Evolutionary conservation across 1,284 basidiomycete species (phyloP), one percentile per base, ranked within the genome.

Genomic region (Porodaedalea pini): DNA sequence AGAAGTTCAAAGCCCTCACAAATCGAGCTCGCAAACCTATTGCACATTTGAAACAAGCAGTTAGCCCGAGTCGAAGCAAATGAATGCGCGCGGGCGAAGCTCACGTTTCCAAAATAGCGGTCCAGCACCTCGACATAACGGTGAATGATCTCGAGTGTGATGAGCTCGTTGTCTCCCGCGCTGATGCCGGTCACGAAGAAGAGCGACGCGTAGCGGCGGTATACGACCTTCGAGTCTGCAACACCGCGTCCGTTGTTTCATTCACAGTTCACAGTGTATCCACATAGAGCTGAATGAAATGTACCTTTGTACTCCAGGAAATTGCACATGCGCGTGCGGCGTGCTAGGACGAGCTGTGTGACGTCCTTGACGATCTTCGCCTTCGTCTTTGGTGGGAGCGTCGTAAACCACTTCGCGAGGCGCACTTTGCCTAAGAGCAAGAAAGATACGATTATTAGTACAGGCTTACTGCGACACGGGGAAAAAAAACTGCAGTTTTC

Each of bases 281-380:
- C 7, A n/a, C 21, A 49, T 17, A 13, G 32, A 23, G 13, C 19
- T 31, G 5, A 36, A 15, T 36, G 17, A 56, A 11, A 43, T 19
- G 37, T 63, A 93, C 95, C 95, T 78, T 99, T 99, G 81, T 99
- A 99, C 71, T 99, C 97, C 52, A 99, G 75, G 69, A 99, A 94
- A 75, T 99, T 99, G 74, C 96, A 99, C 97, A 99, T 99, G 65
- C 94, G 81, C 51, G 97, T 98, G 63, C 97, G 82, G 45, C 97
- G 83, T 44, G 94, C 94, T 23, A 99, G 83, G 15, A 99, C 97
- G 47, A 99, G 83, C 75, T 99, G 97, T 0, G 97, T 99, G 25
- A 99, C 96, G 71, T 99, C 97, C 78, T 99, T 99, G 66, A 98
- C 91, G 68, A 99, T 98, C 85, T 99, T 99, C 59, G 86, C 85